phyloP scores from a whole-genome alignment of 2,329 filamentous ascomycete genomes.

The Pseudogymnoascus sp. region DNA sequence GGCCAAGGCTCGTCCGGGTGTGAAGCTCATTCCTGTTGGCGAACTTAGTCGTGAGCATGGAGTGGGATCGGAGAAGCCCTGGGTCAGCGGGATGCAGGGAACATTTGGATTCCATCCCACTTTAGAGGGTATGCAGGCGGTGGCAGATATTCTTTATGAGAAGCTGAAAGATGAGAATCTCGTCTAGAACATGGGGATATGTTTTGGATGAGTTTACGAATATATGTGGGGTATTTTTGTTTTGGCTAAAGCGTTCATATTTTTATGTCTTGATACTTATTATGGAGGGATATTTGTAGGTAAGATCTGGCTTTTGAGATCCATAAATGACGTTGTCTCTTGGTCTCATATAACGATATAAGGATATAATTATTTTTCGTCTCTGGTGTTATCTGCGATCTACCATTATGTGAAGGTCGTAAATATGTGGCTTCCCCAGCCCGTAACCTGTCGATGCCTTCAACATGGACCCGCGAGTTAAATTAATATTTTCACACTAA shows the following conservation, averaged over 20 bases:
- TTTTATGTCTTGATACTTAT: background rate
- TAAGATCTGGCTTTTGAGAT: too few relatives aligned
- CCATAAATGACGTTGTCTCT: too few relatives aligned
- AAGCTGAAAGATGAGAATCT: background rate
- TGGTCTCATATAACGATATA: too few relatives aligned
- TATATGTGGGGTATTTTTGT: background rate
- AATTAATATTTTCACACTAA: conserved; percentile 40
- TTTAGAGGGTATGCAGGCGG: background rate
- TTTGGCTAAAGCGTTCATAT: background rate
- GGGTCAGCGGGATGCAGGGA: background rate
- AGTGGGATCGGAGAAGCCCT: background rate
- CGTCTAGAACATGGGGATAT: background rate
- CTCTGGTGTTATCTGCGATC: too few relatives aligned
- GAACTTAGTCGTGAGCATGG: background rate
- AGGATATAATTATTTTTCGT: too few relatives aligned
- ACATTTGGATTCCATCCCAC: background rate
- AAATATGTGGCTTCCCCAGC: too few relatives aligned
- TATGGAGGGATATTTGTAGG: too few relatives aligned
- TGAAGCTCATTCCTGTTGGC: background rate
- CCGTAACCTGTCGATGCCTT: too few relatives aligned
- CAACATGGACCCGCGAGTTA: conserved; percentile 39
- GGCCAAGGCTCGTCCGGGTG: background rate
- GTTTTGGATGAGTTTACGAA: background rate
- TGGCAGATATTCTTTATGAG: background rate
- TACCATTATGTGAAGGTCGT: too few relatives aligned